Percentiles rank a stretch among this genome's conserved stretches.
These are phyloP conservation scores for Amanita thiersii DNA, from an alignment of 768 basidiomycete genomes.

Conservation along the genomic window DNA sequence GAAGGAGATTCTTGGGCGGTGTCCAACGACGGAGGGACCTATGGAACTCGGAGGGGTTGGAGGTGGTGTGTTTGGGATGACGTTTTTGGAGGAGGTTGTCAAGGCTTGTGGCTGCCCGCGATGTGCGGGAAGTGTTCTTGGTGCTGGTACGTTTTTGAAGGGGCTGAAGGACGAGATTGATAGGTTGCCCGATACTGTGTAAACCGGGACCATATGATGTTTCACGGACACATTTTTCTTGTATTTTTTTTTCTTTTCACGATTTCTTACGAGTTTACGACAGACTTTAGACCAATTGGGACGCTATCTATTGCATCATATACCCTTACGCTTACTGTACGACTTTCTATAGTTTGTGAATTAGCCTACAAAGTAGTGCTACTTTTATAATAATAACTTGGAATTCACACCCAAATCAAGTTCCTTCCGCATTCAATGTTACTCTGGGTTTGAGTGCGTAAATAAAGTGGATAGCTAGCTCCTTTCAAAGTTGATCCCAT, in stretches of 20 bases:
- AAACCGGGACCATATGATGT: too few species aligned
- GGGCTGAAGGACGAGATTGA: constrained; percentile 52
- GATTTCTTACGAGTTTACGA: too few species aligned
- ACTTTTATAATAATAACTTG: too few species aligned
- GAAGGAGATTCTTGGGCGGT: constrained; percentile 40
- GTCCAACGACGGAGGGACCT: constrained; percentile 23
- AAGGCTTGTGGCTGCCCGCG: constrained; percentile 45
- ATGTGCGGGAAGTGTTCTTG: constrained; percentile 61
- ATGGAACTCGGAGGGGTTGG: constrained; percentile 1
- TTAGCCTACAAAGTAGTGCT: too few species aligned
- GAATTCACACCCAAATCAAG: neutral
- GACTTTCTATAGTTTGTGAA: too few species aligned
- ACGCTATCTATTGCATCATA: too few species aligned
- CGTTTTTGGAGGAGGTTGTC: constrained; percentile 48
- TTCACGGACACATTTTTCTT: too few species aligned
- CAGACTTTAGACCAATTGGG: too few species aligned
- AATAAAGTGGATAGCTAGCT: neutral
- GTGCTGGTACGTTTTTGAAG: constrained; percentile 48
- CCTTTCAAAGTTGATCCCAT: neutral
- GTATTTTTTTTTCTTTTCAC: too few species aligned
- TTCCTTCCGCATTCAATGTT: too few species aligned
- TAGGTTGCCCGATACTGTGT: too few species aligned
- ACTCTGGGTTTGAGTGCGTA: neutral
- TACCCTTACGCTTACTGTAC: too few species aligned
- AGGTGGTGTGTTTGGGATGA: constrained; percentile 52